These are phyloP conservation scores for Zostera marina DNA, from an alignment of 116 monocot species.

Conservation along the genomic window DNA sequence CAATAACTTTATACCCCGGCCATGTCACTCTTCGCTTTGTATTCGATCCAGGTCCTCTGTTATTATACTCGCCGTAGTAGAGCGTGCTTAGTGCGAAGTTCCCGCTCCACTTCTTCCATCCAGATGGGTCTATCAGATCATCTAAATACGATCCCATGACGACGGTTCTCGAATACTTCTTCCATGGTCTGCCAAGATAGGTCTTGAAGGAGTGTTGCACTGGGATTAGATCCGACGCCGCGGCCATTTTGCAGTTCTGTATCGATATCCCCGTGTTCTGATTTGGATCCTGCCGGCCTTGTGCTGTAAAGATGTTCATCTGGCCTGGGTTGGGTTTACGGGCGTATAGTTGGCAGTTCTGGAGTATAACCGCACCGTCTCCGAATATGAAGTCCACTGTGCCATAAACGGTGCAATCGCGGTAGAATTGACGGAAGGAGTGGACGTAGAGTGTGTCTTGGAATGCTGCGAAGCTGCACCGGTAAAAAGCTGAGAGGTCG, in stretches of 20 bases:
- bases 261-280: conserved; percentile 19
- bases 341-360: conserved; percentile 17
- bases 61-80: too few relatives aligned
- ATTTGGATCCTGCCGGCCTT: conserved; percentile 18
- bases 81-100: too few relatives aligned
- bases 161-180: too few relatives aligned
- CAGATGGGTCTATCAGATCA: too few relatives aligned
- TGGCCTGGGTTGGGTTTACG: conserved; percentile 12
- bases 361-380: conserved; percentile 15
- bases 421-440: conserved; percentile 21
- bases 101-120: too few relatives aligned
- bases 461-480: conserved; percentile 21
- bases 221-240: background rate
- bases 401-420: conserved; percentile 23
- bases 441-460: conserved; percentile 28
- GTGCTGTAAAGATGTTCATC: conserved; percentile 19
- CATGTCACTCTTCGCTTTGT: too few relatives aligned
- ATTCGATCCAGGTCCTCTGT: too few relatives aligned
- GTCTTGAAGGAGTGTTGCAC: background rate
- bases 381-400: conserved; percentile 25
- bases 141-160: too few relatives aligned
- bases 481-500: conserved; percentile 19
- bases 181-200: background rate
- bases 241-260: conserved; percentile 12
- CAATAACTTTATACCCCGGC: too few relatives aligned